A percentile compares a stretch with the other conserved stretches of the same genome.
phyloP scores from a whole-genome alignment of 2,329 filamentous ascomycete genomes.

The Chaetomiaceae sp. region DNA sequence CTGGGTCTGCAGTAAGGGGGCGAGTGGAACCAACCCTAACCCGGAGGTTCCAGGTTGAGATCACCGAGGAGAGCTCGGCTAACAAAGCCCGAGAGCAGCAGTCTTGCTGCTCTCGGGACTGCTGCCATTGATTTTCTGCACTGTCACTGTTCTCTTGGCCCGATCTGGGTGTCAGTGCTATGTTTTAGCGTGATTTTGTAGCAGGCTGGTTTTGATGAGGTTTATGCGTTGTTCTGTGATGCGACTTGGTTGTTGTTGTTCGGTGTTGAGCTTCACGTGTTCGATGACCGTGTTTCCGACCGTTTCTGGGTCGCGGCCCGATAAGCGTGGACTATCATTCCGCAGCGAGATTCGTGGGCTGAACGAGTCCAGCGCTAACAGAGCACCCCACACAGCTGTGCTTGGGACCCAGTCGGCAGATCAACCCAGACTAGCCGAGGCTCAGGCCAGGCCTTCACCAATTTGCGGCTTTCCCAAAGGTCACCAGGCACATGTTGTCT shows the following conservation, averaged over 20 bases:
- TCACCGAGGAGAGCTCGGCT: background rate
- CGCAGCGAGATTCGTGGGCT: no score
- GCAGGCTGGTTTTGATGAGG: background rate
- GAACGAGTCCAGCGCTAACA: background rate
- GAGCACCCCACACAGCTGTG: background rate
- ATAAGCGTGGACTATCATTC: no score
- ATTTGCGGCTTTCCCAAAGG: slow-evolving; percentile 1
- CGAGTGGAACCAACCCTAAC: no score
- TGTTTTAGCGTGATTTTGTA: background rate
- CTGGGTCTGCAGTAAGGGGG: no score
- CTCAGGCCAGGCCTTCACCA: slow-evolving; percentile 7
- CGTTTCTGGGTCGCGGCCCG: no score
- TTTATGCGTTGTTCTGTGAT: background rate
- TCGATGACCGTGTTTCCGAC: background rate
- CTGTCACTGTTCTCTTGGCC: no score
- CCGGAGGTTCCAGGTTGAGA: background rate
- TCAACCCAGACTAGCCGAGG: slow-evolving; percentile 15
- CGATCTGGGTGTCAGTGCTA: background rate
- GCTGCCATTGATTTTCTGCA: no score
- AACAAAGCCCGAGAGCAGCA: background rate
- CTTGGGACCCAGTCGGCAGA: slow-evolving; percentile 7
- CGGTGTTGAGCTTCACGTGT: background rate
- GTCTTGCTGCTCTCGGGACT: no score
- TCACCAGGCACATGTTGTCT: slow-evolving; percentile 15
- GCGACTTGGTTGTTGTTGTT: no score